Evolutionary conservation across 768 basidiomycete genomes (phyloP).

Genomic region (Russula abietina): DNA sequence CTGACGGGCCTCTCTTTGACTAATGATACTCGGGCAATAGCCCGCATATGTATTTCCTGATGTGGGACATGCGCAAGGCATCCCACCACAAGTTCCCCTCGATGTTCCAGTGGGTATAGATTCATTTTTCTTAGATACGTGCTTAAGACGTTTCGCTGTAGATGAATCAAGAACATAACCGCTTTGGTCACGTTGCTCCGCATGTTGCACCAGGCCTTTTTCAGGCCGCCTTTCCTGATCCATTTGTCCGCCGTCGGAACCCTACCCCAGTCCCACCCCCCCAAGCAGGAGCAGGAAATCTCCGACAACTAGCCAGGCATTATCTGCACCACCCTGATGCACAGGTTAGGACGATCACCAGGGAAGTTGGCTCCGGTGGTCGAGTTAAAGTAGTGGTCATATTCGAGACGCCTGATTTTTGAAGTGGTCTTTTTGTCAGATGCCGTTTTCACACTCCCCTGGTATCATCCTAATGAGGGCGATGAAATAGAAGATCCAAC

Average conservation of each 20-base stretch:
- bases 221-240: neutral
- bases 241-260: too few species aligned
- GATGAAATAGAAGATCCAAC: neutral
- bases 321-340: neutral
- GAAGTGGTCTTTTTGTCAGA: neutral
- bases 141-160: neutral
- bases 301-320: neutral
- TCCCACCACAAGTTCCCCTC: neutral
- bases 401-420: neutral
- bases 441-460: neutral
- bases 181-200: neutral
- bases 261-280: neutral
- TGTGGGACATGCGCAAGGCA: neutral
- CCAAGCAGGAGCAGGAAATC: neutral
- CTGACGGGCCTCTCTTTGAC: neutral
- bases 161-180: neutral
- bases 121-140: neutral
- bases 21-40: neutral
- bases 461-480: neutral
- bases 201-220: neutral
- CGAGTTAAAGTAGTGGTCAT: conserved; percentile 1
- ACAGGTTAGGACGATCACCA: neutral
- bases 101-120: neutral
- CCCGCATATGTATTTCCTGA: neutral
- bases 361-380: neutral